Base-by-base conservation (phyloP, 2,329 filamentous ascomycete genomes). In the Fusarium nelsonii region DNA sequence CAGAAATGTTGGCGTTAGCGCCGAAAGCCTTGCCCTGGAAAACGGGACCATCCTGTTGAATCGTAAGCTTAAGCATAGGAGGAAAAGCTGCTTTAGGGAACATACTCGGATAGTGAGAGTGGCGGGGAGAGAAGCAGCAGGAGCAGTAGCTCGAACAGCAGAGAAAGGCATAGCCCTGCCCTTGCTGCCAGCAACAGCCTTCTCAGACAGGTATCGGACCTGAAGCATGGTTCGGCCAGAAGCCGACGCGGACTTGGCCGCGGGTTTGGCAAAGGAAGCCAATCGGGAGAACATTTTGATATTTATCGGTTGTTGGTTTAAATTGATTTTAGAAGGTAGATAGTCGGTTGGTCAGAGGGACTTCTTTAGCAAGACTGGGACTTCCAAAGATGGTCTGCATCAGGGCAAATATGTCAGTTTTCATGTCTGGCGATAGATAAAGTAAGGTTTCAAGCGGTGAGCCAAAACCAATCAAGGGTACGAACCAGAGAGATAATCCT, bases 11-110 rank as follows among this genome's bases (percentile, higher is more conserved):
- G 80, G 92, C 89, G 81, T 97, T 96, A 78, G 96, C 96, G 76
- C 96, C 96, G 76, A 98, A 99, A 63, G 95, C 97, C 79, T 92
- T 97, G 79, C 96, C 96, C 75, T 93, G 92, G 85, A 97, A 98
- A 78, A 98, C 91, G 44, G 96, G 96, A 66, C 96, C 96, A 84
- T 97, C 93, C 90, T 94, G 77, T 34, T 23, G 34, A 54, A 45
- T 44, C n/a, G 41, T 74, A 49, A 73, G 69, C 41, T 33, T 33
- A 11, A 18, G 12, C 11, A 14, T 30, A 18, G 8, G 20, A 20
- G 8, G 11, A 7, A 20, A 34, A 33, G 11, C 18, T 28, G n/a
- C 7, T 11, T 15, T 6, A 7, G 33, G 16, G 43, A 33, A 82
- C 88, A 57, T 85, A 93, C 91, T 83, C 92, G 92, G 81, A 99